phyloP scores from a whole-genome alignment of 208 protist species.

The Acanthamoeba lenticulata region DNA sequence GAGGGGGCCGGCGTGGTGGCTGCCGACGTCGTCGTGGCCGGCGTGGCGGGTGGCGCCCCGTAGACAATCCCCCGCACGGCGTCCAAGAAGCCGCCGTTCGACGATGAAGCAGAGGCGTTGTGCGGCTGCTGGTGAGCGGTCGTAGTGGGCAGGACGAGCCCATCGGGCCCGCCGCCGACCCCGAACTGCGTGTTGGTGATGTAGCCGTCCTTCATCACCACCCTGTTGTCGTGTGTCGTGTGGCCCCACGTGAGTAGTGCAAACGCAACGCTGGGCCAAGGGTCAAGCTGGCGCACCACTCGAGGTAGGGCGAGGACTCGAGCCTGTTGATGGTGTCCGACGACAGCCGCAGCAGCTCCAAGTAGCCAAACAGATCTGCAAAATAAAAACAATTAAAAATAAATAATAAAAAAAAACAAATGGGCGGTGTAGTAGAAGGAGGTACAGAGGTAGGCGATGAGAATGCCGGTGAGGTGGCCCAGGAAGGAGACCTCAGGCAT shows the following conservation, averaged over 20 bases:
- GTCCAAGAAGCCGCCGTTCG: not conserved
- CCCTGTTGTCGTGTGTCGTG: not conserved
- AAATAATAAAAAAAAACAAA: not conserved
- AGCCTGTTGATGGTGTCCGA: not conserved
- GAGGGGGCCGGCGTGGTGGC: not conserved
- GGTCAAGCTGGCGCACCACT: not conserved
- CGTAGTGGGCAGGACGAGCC: not conserved
- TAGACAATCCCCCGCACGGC: not conserved
- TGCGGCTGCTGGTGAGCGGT: no score
- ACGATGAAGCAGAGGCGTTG: no score
- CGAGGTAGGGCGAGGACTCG: not conserved
- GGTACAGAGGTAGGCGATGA: conserved; percentile 73
- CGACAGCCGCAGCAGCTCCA: not conserved
- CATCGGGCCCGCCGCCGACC: not conserved
- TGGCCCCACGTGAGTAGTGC: no score
- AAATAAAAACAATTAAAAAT: no score
- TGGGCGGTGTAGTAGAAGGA: no score
- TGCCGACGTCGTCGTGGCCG: not conserved
- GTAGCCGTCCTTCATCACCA: conserved; percentile 32
- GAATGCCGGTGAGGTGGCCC: conserved; percentile 79
- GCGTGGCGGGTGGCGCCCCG: not conserved
- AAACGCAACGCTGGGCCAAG: no score
- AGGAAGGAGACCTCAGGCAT: conserved; percentile 76
- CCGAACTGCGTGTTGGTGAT: conserved; percentile 38
- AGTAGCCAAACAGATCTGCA: not conserved